Base-by-base conservation (phyloP, 2,329 filamentous ascomycete species). In the Ceratocystis harringtonii region DNA sequence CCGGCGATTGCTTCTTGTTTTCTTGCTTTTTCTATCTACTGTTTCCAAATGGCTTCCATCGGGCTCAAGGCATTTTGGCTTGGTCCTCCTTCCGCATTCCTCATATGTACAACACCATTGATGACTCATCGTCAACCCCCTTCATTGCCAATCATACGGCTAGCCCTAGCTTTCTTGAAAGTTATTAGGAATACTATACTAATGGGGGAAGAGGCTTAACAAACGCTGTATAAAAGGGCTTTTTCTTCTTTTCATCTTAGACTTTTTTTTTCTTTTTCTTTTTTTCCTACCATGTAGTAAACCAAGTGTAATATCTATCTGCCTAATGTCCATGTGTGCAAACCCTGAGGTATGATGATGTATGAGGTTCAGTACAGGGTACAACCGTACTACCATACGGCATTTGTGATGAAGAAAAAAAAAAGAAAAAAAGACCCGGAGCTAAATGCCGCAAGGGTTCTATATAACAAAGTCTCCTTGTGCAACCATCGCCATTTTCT, bases 151-250 rank as follows among this genome's bases (percentile, higher is more conserved):
- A 52, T 28, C 2, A 52, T 30, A n/a, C 12, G n/a, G 48, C 17
- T n/a, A n/a, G 12, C 28, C 55, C 30, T 19, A 17, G 25, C 19
- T 36, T 58, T 30, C 55, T 58, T 58, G 55, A 19, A 17, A 36
- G 55, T 58, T 52, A 28, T 28, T 52, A 52, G 22, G 48, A 52
- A 52, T 28, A 5, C 8, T 52, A 52, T 28, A 25, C 25, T 15
- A 45, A 62, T 15, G 12, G 60, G 36, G n/a, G 43, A 55, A 63
- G 28, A 36, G 48, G 62, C 62, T 55, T 48, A 62, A 62, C 36
- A 65, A 62, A 62, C 50, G 48, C 62, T 65, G 58, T 65, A 65
- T 32, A 65, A 65, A 65, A 62, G 48, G 60, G 61, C 44, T 65
- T 10, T 65, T 28, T 62, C 41, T 61, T 65, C 6, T 65, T 62